Base-by-base conservation (phyloP, 2,329 filamentous ascomycete genomes). In the Hansfordia pulvinata region DNA sequence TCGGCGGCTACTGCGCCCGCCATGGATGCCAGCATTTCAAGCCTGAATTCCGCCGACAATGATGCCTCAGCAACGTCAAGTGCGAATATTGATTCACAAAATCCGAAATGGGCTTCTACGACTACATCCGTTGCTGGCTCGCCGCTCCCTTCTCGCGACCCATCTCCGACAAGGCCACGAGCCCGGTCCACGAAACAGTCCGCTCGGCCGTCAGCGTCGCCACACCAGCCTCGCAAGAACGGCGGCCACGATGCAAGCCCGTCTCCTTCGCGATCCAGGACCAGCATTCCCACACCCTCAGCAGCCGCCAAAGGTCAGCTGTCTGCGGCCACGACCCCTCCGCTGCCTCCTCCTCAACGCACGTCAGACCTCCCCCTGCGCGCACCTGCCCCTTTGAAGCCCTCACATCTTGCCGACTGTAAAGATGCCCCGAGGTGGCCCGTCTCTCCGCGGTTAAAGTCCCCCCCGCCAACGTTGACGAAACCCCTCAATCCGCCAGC, bases 361-460 rank as follows among this genome's bases (percentile, higher is more conserved):
- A 30, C 21, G 20, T 60, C 71, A 31, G 81, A 92, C 35, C 52
- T 68, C 6, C 59, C 60, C 15, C 54, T 68, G 40, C 75, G 74
- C 52, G 59, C 69, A 28, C 63, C 74, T 23, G 64, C 66, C 34
- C 70, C 78, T 10, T 66, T 76, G 42, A 84, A 85, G 49, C 56
- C 66, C 5, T 48, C 58, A 14, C 44, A 58, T 34, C 45, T 50
- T 26, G 47, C 58, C 27, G 64, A 77, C 27, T 36, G 62, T 20
- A 64, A 49, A 42, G 66, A 74, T 30, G 64, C 64, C 28, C 72
- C 72, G 35, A 69, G 76, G 52, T 88, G 81, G 80, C 79, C 82
- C 15, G 56, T 78, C 34, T 86, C 81, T 24, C 81, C 82, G 23
- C 69, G 81, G 35, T 50, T 90, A 36, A 79, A 76, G 47, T 85